Base-by-base conservation (phyloP, 768 basidiomycete species). In the Rhizopogon rudus region DNA sequence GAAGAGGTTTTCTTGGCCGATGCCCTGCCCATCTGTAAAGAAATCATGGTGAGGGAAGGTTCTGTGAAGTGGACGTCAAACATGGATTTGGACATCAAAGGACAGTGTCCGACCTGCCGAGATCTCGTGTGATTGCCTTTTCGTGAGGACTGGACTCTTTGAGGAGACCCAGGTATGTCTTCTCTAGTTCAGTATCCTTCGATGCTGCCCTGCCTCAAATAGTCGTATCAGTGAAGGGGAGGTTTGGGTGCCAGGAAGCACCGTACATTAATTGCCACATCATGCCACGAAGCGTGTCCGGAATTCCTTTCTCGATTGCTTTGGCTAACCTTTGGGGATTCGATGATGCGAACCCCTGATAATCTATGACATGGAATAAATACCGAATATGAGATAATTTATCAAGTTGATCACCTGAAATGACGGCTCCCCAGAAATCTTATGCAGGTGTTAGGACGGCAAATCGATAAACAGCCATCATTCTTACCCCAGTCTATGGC, bases 21-120 rank as follows among this genome's bases (percentile, higher is more conserved):
- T 88, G 8, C 96, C 97, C 63, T 91, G 89, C 3, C 88, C 93
- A 61, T 97, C 91, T 42, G 84, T 93, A 70, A 98, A 99, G 74
- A 93, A 98, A 44, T 91, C 88, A 64, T 98, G 95, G 66, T 94
- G 91, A 25, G 97, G 97, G 72, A 99, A 98, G 3, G 97, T 99
- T 68, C 92, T 90, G 58, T 17, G 50, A 31, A 44, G 54, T 35
- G 44, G 52, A 57, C 43, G 55, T 58, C 51, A 55, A 55, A 39
- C 39, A 54, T 44, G 44, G 25, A 54, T 49, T 37, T 44, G 43
- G 31, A 33, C 14, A 42, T n/a, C 28, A 43, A 29, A 40, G n/a
- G 2, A 41, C 20, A 52, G 40, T 44, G 35, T 17, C 61, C 71
- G 53, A 88, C 84, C 94, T 81, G 62, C 91, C 92, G 33, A 99